Evolutionary conservation across 164 flowering plant genomes (phyloP).

Genomic region (Magnolia officinalis): DNA sequence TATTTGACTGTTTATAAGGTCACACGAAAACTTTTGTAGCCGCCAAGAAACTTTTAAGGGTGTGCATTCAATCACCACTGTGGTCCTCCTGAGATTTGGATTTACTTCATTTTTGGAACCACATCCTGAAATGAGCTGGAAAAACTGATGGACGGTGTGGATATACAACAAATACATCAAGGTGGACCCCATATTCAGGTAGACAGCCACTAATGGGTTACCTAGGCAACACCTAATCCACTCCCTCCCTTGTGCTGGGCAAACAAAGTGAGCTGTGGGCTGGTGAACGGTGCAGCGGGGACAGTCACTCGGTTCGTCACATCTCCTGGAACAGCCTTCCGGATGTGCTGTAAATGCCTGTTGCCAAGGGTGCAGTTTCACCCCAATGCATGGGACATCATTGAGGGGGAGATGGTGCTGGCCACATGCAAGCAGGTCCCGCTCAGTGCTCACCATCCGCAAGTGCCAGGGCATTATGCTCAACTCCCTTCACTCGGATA

Average conservation of each 20-base stretch:
- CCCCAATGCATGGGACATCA: constrained; percentile 41
- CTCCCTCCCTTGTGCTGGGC: background rate
- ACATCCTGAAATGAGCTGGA: no score
- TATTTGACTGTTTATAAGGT: no score
- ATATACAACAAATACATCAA: no score
- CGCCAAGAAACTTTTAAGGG: no score
- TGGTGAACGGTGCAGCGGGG: constrained; percentile 69
- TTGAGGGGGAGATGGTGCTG: constrained; percentile 34
- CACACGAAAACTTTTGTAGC: no score
- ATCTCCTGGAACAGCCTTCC: background rate
- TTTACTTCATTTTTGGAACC: no score
- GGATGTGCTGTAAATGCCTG: constrained; percentile 13
- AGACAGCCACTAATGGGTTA: no score
- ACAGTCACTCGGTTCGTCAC: constrained; percentile 31
- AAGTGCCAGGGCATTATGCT: constrained; percentile 78
- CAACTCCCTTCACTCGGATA: constrained; percentile 47
- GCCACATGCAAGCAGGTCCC: constrained; percentile 58
- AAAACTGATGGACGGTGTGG: no score
- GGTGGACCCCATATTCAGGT: no score
- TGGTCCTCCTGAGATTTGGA: no score
- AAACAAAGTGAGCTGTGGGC: constrained; percentile 21
- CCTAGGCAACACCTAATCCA: no score
- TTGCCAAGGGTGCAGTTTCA: constrained; percentile 36
- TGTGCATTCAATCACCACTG: no score
- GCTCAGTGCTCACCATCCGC: constrained; percentile 59